A percentile compares a stretch with the other conserved stretches of the same genome.
Evolutionary conservation across 2,329 filamentous ascomycete species (phyloP).

Genomic region (Ceratocystis colombiana): DNA sequence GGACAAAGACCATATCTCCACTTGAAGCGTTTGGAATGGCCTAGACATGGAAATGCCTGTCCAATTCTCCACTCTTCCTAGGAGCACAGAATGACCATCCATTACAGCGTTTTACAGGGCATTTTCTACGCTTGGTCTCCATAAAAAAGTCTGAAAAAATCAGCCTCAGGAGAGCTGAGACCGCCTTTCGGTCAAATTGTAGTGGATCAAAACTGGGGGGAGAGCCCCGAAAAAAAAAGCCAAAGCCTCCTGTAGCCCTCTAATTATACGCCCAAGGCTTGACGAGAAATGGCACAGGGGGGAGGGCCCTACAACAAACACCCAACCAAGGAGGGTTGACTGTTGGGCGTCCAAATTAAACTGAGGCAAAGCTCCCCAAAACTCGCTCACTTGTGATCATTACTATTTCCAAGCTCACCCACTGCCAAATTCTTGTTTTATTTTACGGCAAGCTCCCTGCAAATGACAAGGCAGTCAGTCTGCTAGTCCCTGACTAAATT

Average conservation of each 20-base stretch:
- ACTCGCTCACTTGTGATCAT: background rate
- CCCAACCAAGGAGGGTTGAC: too few relatives aligned
- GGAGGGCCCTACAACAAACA: background rate
- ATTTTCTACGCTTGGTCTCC: background rate
- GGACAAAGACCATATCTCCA: too few relatives aligned
- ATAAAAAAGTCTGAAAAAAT: constrained; percentile 1
- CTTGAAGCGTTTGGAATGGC: background rate
- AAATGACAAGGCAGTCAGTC: background rate
- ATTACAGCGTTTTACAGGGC: background rate
- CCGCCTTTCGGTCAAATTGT: background rate
- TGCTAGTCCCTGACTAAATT: constrained; percentile 5
- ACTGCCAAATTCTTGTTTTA: background rate
- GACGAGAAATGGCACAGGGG: background rate
- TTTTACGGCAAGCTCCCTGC: background rate
- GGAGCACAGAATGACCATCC: background rate
- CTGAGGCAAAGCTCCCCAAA: background rate
- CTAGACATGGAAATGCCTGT: background rate
- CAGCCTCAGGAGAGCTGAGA: background rate
- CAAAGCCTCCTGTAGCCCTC: background rate
- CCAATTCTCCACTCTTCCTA: background rate
- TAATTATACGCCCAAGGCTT: background rate
- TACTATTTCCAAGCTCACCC: background rate
- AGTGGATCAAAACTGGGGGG: background rate
- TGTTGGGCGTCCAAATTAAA: background rate
- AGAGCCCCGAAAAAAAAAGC: background rate